Evolutionary conservation across 1,139 yeast genomes (phyloP), one percentile per base, ranked within the genome.

Genomic region (Suhomyces taliae): DNA sequence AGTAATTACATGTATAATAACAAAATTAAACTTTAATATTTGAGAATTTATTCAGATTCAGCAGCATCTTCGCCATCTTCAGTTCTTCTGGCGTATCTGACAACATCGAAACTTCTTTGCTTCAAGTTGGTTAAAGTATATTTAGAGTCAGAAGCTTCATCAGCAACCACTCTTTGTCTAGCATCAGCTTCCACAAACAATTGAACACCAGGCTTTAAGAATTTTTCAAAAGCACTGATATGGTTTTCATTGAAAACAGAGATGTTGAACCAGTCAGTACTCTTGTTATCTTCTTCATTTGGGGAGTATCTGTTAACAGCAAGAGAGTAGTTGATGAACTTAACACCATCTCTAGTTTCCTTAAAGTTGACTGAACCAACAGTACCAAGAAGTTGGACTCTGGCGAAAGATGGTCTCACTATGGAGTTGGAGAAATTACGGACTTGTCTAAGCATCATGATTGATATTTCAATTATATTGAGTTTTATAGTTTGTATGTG

Each of bases 211-310:
- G 72, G 72, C 51, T 66, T 68, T 61, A 75, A 62, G 54, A 67
- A 64, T 49, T 66, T 66, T 53, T 71, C 72, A 62, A 74, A 72
- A 45, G 70, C 66, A 31, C 57, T 47, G 33, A 72, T 61, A 46
- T 73, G 78, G 45, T 59, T 58, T 36, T 72, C 78, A 53, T 71
- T 68, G 58, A 74, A 75, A 6, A 69, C 78, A 40, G 71, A 57
- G 41, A 75, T 59, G 48, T 69, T 72, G 62, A 59, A 74, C 79
- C 79, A 75, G 51, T 72, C 76, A 43, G 78, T 67, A 44, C 64
- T 53, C 49, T 53, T 57, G 41, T 58, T 62, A 46, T 65, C 67
- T 35, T 62, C 70, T 36, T 64, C 68, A 40, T 56, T 61, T 11
- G 72, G 71, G 33, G 60, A 58, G 59, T 54, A 72, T 59, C 67